Percentiles rank a stretch among this genome's conserved stretches.
These are phyloP conservation scores for Raffaelea deltoideospora DNA, from an alignment of 2,329 filamentous ascomycete genomes.

Conservation along the genomic window DNA sequence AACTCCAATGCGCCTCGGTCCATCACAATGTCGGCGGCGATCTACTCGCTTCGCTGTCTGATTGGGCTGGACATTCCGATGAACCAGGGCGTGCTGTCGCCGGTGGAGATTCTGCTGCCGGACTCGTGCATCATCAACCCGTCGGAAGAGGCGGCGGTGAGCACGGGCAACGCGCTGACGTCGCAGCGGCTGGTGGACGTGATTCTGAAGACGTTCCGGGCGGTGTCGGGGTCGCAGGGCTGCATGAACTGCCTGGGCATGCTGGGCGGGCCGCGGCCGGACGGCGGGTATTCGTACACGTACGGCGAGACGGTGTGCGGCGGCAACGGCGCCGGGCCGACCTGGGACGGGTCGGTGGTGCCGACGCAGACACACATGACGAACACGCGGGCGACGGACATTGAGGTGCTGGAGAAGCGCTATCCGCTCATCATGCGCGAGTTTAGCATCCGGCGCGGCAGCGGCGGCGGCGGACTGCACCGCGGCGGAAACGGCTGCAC, in stretches of 20 bases:
- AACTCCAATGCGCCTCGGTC: conserved; percentile 6
- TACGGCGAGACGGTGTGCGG: conserved; percentile 18
- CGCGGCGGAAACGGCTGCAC: conserved; percentile 17
- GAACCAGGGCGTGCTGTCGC: conserved; percentile 21
- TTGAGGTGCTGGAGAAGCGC: conserved; percentile 18
- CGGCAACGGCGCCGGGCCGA: conserved; percentile 16
- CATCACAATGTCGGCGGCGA: conserved; percentile 14
- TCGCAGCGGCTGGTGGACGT: conserved; percentile 18
- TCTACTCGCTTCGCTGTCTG: conserved; percentile 21
- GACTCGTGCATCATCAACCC: conserved; percentile 18
- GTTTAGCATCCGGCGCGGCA: conserved; percentile 13
- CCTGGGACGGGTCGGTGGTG: conserved; percentile 14
- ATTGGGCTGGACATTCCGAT: conserved; percentile 20
- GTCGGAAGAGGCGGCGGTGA: conserved; percentile 9
- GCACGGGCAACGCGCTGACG: conserved; percentile 24
- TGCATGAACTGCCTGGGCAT: conserved; percentile 12
- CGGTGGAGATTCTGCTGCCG: conserved; percentile 17
- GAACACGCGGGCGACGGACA: conserved; percentile 16
- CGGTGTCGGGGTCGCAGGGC: conserved; percentile 13
- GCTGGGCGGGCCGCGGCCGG: conserved; percentile 12
- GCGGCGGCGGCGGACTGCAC: conserved; percentile 15
- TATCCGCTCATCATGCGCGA: conserved; percentile 16
- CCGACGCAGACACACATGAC: conserved; percentile 13
- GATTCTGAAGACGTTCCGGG: conserved; percentile 16
- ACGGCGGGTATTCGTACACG: conserved; percentile 9